Conservation (phyloP, 1,284 basidiomycete species). For the Cryptococcus jaspeensis region DNA sequence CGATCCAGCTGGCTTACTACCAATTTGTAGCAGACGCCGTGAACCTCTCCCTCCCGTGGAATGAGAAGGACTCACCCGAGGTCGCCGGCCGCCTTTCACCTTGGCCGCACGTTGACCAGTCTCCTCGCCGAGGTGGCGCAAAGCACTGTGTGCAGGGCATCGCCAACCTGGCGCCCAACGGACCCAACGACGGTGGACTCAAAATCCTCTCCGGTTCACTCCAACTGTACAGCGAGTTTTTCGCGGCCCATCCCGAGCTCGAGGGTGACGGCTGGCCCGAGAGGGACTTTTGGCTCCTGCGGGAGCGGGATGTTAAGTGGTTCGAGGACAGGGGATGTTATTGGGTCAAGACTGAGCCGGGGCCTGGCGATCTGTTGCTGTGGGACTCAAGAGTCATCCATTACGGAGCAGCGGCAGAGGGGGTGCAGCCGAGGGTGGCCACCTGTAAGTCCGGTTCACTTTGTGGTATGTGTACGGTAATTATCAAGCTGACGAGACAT, state of each 20-base stretch:
- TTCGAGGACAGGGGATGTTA: slow-evolving; percentile 34
- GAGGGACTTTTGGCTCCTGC: too few relatives aligned
- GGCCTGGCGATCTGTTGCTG: slow-evolving; percentile 27
- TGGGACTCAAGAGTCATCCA: slow-evolving; percentile 30
- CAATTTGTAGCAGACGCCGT: slow-evolving; percentile 24
- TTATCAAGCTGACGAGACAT: too few relatives aligned
- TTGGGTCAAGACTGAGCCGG: slow-evolving; percentile 28
- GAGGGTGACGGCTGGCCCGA: slow-evolving; percentile 16
- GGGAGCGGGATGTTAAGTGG: too few relatives aligned
- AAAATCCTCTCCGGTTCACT: slow-evolving; percentile 12
- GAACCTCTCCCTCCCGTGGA: slow-evolving; percentile 49
- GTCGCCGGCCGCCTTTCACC: slow-evolving; percentile 23
- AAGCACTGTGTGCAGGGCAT: slow-evolving; percentile 19
- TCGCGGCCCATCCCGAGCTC: slow-evolving; percentile 1
- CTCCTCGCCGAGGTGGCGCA: slow-evolving; percentile 27
- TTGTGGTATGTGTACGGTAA: background rate
- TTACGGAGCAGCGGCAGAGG: slow-evolving; percentile 23
- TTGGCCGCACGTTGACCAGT: slow-evolving; percentile 52
- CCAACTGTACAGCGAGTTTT: slow-evolving; percentile 3
- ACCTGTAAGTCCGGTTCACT: background rate
- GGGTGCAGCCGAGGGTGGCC: slow-evolving; percentile 10
- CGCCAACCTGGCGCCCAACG: slow-evolving; percentile 20
- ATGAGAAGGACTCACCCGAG: slow-evolving; percentile 19
- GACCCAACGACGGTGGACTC: slow-evolving; percentile 22
- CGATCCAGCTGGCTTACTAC: background rate